phyloP scores from a whole-genome alignment of 2,329 filamentous ascomycete genomes.

The Colletotrichum karsti region DNA sequence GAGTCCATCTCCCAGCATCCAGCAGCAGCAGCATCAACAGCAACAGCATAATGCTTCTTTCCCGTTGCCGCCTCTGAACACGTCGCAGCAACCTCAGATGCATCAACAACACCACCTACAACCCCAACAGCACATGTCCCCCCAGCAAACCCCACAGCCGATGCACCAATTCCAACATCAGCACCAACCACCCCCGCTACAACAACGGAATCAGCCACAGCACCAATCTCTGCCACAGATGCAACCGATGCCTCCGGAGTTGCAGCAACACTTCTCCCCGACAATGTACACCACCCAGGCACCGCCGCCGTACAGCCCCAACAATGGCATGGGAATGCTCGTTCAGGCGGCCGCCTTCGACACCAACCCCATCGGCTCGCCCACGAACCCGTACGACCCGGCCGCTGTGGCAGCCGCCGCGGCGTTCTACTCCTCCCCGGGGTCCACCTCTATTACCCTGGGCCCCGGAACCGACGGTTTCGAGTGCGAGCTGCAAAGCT shows the following conservation, averaged over 20 bases:
- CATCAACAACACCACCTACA: conserved; percentile 8
- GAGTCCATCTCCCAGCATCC: conserved; percentile 13
- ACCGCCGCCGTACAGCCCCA: conserved; percentile 32
- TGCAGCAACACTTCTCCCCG: conserved; percentile 26
- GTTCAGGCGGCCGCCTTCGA: conserved; percentile 48
- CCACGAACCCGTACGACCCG: conserved; percentile 34
- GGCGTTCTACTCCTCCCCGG: conserved; percentile 26
- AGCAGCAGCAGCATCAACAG: conserved; percentile 21
- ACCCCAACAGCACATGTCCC: conserved; percentile 6
- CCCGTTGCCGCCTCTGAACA: conserved; percentile 17
- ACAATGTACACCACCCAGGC: conserved; percentile 32
- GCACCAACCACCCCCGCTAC: neutral
- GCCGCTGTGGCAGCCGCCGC: conserved; percentile 1
- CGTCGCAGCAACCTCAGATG: neutral
- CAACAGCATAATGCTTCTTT: conserved; percentile 14
- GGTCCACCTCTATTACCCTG: conserved; percentile 34
- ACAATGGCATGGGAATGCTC: conserved; percentile 49
- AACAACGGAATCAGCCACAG: neutral
- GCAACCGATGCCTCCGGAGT: conserved; percentile 22
- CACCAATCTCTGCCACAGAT: conserved; percentile 25
- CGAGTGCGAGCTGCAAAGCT: conserved; percentile 51
- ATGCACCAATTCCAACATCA: conserved; percentile 10
- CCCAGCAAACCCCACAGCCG: conserved; percentile 13
- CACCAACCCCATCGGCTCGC: conserved; percentile 32
- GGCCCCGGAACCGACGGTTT: conserved; percentile 53